A percentile compares a stretch with the other conserved stretches of the same genome.
Conservation (phyloP, 2,329 filamentous ascomycete species). For the Geosmithia putterillii region DNA sequence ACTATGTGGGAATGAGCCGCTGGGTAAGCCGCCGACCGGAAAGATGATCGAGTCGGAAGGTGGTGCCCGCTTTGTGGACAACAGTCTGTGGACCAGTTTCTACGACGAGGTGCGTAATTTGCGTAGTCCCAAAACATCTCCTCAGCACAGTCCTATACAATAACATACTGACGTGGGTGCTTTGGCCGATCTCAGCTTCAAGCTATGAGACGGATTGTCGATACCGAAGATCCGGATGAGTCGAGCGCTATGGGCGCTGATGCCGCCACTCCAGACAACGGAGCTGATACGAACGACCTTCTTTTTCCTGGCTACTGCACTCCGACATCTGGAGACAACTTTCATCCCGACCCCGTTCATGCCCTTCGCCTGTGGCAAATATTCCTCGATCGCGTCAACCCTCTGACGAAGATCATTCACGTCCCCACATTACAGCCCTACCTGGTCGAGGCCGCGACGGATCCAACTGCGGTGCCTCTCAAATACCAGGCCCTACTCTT, state of each 20-base stretch:
- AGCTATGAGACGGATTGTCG: conserved; percentile 47
- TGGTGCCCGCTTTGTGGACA: conserved; percentile 44
- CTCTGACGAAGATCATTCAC: conserved; percentile 60
- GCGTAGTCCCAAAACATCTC: too few relatives aligned
- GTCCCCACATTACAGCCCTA: conserved; percentile 55
- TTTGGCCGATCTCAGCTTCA: conserved; percentile 26
- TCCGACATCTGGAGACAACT: conserved; percentile 26
- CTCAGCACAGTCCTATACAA: neutral
- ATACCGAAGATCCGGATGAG: conserved; percentile 34
- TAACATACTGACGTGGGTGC: neutral
- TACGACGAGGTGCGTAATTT: conserved; percentile 42
- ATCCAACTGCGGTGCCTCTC: conserved; percentile 40
- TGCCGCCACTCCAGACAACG: conserved; percentile 36
- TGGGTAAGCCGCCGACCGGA: conserved; percentile 20
- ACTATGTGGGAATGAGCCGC: conserved; percentile 1
- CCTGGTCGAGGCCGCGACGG: conserved; percentile 49
- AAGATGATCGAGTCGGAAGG: conserved; percentile 44
- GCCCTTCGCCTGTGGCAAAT: conserved; percentile 64
- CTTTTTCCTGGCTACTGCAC: conserved; percentile 30
- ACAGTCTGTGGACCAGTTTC: conserved; percentile 38
- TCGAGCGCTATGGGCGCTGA: conserved; percentile 35
- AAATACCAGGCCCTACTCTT: conserved; percentile 51
- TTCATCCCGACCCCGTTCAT: conserved; percentile 54
- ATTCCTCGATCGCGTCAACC: conserved; percentile 64
- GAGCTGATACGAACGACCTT: conserved; percentile 29